A percentile compares a stretch with the other conserved stretches of the same genome.
These are phyloP conservation scores for Nemania serpens DNA, from an alignment of 2,329 filamentous ascomycete species.

Conservation along the genomic window DNA sequence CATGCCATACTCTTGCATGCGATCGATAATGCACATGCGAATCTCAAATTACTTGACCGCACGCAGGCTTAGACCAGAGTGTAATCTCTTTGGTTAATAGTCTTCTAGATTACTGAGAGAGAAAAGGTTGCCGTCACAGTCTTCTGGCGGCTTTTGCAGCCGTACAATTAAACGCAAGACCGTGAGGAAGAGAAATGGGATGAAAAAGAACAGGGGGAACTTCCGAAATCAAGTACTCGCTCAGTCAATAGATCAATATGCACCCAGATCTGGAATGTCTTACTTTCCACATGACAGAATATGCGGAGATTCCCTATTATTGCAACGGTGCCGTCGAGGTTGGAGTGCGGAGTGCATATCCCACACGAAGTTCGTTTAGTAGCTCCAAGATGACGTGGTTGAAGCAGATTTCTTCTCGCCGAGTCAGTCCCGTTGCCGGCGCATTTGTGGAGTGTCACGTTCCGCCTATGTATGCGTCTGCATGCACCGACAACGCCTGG, in stretches of 20 bases:
- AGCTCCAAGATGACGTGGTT: constrained; percentile 16
- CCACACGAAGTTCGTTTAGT: constrained; percentile 1
- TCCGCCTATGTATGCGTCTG: constrained; percentile 23
- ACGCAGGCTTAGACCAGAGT: background rate
- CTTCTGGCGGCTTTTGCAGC: no score
- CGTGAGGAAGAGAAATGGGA: no score
- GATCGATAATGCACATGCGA: background rate
- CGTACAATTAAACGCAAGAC: no score
- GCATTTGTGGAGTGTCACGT: constrained; percentile 24
- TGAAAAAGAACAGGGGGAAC: no score
- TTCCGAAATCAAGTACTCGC: no score
- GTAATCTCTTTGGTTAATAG: constrained; percentile 3
- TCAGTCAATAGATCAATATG: no score
- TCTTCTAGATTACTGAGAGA: background rate
- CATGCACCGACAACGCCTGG: constrained; percentile 9
- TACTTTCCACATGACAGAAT: background rate
- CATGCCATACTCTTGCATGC: background rate
- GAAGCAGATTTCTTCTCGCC: background rate
- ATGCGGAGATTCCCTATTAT: constrained; percentile 6
- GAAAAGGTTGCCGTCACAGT: background rate
- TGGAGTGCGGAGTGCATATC: constrained; percentile 24
- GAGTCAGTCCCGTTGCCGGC: constrained; percentile 2
- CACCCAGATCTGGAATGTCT: no score
- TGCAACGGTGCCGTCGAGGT: constrained; percentile 17
- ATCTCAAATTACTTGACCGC: constrained; percentile 3